Conservation (phyloP, 2,329 filamentous ascomycete species). For the Ophiostoma novo-ulmi region DNA sequence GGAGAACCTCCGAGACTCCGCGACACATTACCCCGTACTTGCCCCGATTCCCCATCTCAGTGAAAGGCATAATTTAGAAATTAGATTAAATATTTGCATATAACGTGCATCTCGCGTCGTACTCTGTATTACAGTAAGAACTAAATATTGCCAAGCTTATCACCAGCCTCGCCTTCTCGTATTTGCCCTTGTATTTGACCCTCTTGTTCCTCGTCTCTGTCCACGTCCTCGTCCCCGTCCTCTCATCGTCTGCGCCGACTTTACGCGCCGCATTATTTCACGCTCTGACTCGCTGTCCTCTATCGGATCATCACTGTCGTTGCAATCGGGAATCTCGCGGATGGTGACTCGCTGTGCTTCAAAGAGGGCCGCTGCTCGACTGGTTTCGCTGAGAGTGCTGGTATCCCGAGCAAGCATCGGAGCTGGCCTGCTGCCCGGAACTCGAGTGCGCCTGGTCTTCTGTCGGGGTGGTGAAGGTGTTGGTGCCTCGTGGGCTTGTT, state of each 20-base stretch:
- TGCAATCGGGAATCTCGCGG: conserved; percentile 12
- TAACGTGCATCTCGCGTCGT: not conserved
- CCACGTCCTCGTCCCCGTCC: not conserved
- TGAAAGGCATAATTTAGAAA: not conserved
- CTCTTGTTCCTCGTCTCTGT: not conserved
- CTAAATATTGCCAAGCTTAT: not conserved
- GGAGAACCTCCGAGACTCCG: not conserved
- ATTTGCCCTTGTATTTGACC: not conserved
- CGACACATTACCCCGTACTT: not conserved
- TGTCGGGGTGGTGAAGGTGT: not conserved
- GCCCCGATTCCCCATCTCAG: not conserved
- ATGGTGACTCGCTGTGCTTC: not conserved
- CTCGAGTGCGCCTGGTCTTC: not conserved
- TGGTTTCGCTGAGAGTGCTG: conserved; percentile 6
- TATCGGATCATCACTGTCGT: conserved; percentile 15
- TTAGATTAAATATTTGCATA: not conserved
- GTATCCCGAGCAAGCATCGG: not conserved
- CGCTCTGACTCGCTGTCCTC: conserved; percentile 17
- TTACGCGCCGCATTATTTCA: conserved; percentile 5
- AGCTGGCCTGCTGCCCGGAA: not conserved
- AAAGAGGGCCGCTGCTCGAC: not conserved
- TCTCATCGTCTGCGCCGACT: not conserved
- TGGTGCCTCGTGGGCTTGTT: not conserved
- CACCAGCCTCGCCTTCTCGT: not conserved
- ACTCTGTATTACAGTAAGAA: not conserved